Evolutionary conservation across 140 eudicot species (phyloP).

Genomic region (Oenanthe javanica): DNA sequence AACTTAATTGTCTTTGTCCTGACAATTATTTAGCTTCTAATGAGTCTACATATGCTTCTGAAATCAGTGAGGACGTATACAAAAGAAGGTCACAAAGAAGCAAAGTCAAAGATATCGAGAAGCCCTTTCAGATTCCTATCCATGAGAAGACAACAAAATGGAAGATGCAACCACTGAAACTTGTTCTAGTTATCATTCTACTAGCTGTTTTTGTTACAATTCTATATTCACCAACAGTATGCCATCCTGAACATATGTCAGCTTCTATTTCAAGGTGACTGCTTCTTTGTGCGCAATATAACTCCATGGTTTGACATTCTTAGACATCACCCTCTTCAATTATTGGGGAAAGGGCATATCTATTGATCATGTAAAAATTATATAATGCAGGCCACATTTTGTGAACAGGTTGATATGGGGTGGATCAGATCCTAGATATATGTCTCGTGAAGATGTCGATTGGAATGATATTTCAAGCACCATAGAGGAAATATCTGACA

Average conservation of each 20-base stretch:
- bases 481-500: slow-evolving; percentile 17
- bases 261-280: slow-evolving; percentile 41
- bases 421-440: slow-evolving; percentile 50
- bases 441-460: slow-evolving; percentile 36
- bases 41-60: background rate
- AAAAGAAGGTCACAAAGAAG: slow-evolving; percentile 55
- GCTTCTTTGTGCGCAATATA: background rate
- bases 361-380: slow-evolving; percentile 13
- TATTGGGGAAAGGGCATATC: background rate
- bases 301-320: background rate
- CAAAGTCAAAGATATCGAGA: slow-evolving; percentile 40
- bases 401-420: slow-evolving; percentile 74
- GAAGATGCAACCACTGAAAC: slow-evolving; percentile 35
- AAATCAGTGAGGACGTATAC: slow-evolving; percentile 55
- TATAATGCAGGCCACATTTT: slow-evolving; percentile 35
- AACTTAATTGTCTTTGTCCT: background rate
- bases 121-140: slow-evolving; percentile 25
- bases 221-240: slow-evolving; percentile 24
- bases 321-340: slow-evolving; percentile 2
- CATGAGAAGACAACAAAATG: slow-evolving; percentile 42
- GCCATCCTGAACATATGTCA: slow-evolving; percentile 31
- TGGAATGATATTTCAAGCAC: slow-evolving; percentile 51
- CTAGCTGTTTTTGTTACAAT: slow-evolving; percentile 27
- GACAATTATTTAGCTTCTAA: background rate
- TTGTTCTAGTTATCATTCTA: slow-evolving; percentile 29